Evolutionary conservation across 345 rosid species (phyloP).

Genomic region (Salix viminalis): DNA sequence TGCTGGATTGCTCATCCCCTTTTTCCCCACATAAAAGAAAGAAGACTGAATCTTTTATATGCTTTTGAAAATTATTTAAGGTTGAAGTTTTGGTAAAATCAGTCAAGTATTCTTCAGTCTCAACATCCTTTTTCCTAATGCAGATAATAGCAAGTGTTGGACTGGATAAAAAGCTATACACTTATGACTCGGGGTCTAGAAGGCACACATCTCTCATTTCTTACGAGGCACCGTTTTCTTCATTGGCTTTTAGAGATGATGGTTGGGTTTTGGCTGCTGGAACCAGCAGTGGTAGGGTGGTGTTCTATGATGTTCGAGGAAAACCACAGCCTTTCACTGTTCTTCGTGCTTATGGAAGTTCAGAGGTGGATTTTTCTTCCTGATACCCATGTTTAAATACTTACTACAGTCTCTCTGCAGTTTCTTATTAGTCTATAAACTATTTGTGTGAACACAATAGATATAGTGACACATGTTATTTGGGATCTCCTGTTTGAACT

Average conservation of each 20-base stretch:
- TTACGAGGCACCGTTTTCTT: slow-evolving; percentile 93
- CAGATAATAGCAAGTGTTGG: slow-evolving; percentile 96
- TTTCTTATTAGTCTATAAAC: not conserved
- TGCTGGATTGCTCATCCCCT: not conserved
- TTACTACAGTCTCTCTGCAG: not conserved
- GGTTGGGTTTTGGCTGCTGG: slow-evolving; percentile 91
- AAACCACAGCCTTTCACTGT: slow-evolving; percentile 83
- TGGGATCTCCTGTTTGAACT: not conserved
- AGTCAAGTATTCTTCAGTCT: slow-evolving; percentile 3
- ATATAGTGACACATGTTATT: not conserved
- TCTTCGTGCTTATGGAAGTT: slow-evolving; percentile 82
- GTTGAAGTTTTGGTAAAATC: not conserved
- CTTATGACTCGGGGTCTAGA: slow-evolving; percentile 80
- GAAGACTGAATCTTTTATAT: not conserved
- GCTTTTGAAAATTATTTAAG: slow-evolving; percentile 7
- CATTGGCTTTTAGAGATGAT: slow-evolving; percentile 93
- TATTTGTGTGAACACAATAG: not conserved
- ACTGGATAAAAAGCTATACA: slow-evolving; percentile 88
- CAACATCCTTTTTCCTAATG: slow-evolving; percentile 13
- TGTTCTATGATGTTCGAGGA: slow-evolving; percentile 90
- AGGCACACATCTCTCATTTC: slow-evolving; percentile 65
- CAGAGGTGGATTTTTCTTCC: slow-evolving; percentile 58
- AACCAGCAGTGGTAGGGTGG: slow-evolving; percentile 84
- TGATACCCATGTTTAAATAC: not conserved
- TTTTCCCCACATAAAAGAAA: not conserved